Percentiles rank a stretch among this genome's conserved stretches.
Conservation (phyloP, 768 basidiomycete genomes). For the Russula emetica region DNA sequence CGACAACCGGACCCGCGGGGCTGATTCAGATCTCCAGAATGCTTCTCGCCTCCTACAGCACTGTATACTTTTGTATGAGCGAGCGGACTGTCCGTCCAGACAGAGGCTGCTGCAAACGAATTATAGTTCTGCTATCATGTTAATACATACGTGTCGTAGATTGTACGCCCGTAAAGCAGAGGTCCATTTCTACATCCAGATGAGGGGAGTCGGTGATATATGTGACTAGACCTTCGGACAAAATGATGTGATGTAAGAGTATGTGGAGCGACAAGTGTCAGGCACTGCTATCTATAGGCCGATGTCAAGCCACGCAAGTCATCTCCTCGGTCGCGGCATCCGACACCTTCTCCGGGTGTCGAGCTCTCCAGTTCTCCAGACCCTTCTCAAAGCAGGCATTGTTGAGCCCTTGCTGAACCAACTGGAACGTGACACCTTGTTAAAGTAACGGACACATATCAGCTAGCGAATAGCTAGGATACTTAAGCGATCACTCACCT, state of each 20-base stretch:
- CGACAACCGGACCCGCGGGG: neutral
- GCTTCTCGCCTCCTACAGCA: no score
- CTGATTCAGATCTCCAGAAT: neutral
- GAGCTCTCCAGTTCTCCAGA: slow-evolving; percentile 61
- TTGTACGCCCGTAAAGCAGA: no score
- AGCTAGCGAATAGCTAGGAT: neutral
- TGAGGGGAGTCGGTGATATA: no score
- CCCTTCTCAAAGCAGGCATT: slow-evolving; percentile 65
- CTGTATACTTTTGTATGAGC: no score
- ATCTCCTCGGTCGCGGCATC: neutral
- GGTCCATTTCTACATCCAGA: no score
- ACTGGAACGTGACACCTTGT: slow-evolving; percentile 74
- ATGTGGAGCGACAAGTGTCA: neutral
- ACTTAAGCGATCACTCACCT: slow-evolving; percentile 36
- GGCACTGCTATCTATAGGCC: neutral
- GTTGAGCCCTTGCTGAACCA: slow-evolving; percentile 62
- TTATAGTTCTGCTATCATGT: neutral
- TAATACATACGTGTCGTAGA: no score
- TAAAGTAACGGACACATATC: slow-evolving; percentile 1
- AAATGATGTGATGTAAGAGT: neutral
- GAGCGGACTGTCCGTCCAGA: no score
- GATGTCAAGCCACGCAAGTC: neutral
- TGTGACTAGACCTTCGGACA: neutral
- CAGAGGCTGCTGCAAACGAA: neutral
- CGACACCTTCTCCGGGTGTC: slow-evolving; percentile 32